A percentile compares a stretch with the other conserved stretches of the same genome.
phyloP scores from a whole-genome alignment of 352 stramenopile species.

The Globisporangium carolinianum region DNA sequence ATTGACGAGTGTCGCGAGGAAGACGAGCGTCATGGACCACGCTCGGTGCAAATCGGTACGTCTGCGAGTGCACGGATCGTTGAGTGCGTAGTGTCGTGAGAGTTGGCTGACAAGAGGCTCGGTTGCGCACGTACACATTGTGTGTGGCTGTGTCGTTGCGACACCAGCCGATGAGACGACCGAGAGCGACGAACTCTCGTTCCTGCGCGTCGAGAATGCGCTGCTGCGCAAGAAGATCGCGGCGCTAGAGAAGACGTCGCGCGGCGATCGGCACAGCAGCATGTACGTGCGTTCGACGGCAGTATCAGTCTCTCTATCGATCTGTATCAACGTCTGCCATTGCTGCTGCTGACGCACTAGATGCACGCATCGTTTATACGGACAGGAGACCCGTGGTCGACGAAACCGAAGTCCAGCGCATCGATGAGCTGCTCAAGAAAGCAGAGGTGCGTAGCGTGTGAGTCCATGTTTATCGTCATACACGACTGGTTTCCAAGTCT shows the following conservation, averaged over 20 bases:
- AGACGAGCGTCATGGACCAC: conserved; percentile 16
- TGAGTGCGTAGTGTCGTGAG: background rate
- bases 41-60: conserved; percentile 25
- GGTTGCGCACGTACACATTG: background rate
- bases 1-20: conserved; percentile 5
- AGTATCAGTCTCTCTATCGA: too few relatives aligned
- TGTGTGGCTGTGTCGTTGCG: too few relatives aligned
- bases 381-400: conserved; percentile 43
- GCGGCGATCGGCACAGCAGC: background rate
- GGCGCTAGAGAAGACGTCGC: conserved; percentile 50
- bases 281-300: background rate
- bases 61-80: conserved; percentile 9
- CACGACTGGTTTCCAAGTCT: too few relatives aligned
- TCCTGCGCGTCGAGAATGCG: conserved; percentile 57
- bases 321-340: background rate
- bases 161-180: conserved; percentile 13
- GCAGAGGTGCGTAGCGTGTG: conserved; percentile 29
- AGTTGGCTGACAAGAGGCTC: background rate
- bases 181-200: conserved; percentile 33
- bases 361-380: too few relatives aligned
- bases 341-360: too few relatives aligned
- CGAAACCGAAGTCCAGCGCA: conserved; percentile 56
- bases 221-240: conserved; percentile 69
- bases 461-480: too few relatives aligned
- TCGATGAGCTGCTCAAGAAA: conserved; percentile 72